A percentile compares a stretch with the other conserved stretches of the same genome.
Conservation (phyloP, 2,329 filamentous ascomycete genomes). For the Lizonia empirigonia region DNA sequence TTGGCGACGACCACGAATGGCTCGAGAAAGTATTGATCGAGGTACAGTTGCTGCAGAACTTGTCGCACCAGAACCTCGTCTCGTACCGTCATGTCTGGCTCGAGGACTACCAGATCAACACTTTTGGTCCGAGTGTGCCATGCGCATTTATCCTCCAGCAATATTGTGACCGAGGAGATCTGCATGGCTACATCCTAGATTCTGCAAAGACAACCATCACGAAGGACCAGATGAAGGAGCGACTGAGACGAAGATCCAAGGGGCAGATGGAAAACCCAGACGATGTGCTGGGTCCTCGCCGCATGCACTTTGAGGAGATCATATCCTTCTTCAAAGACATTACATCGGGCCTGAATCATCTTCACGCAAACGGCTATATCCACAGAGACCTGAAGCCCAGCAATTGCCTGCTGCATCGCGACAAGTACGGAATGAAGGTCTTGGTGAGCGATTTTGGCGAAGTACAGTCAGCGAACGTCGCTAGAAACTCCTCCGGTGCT, state of each 20-base stretch:
- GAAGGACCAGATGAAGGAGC: conserved; percentile 86
- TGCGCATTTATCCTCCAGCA: conserved; percentile 98
- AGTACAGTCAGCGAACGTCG: conserved; percentile 81
- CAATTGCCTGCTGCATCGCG: conserved; percentile 87
- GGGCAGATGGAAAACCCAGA: conserved; percentile 70
- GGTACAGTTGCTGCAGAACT: conserved; percentile 87
- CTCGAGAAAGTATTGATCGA: conserved; percentile 92
- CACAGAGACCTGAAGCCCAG: conserved; percentile 95
- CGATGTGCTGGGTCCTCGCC: conserved; percentile 59
- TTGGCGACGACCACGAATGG: conserved; percentile 92
- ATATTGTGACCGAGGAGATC: conserved; percentile 92
- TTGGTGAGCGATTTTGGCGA: conserved; percentile 98
- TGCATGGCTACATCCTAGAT: conserved; percentile 85
- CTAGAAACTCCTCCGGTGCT: conserved; percentile 86
- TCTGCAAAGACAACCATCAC: conserved; percentile 66
- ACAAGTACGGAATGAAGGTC: conserved; percentile 73
- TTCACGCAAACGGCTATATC: conserved; percentile 91
- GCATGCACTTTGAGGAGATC: conserved; percentile 83
- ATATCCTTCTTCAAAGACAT: conserved; percentile 97
- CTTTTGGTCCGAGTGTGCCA: conserved; percentile 86
- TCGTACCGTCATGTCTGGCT: conserved; percentile 98
- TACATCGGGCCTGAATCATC: conserved; percentile 85
- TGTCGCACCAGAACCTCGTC: conserved; percentile 93
- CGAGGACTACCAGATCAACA: conserved; percentile 81
- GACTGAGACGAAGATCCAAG: conserved; percentile 80